Base-by-base conservation (phyloP, 148 eudicot genomes). In the Arbutus unedo region DNA sequence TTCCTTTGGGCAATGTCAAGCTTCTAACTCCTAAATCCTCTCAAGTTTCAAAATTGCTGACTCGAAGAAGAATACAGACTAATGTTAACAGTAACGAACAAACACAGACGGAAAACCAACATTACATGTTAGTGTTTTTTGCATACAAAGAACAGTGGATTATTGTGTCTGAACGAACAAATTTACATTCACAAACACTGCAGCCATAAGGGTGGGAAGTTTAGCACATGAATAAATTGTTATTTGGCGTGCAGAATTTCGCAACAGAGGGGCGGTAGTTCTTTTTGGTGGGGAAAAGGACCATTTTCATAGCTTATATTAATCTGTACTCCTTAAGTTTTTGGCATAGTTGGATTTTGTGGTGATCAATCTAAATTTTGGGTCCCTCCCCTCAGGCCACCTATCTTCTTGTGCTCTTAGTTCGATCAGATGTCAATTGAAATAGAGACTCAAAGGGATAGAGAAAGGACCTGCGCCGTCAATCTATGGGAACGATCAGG, bases 31-130 rank as follows among this genome's bases (percentile, higher is more conserved):
- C 74, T 31, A 38, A 41, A 70, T 43, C 49, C 47, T 78, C 80
- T 78, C 67, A 78, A 41, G 49, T 31, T 41, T 41, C 19, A 77
- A 54, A 18, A 56, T 2, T 15, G 57, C 21, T 55, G 41, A 77
- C 25, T 19, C 16, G 49, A 59, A 23, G 19, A 54, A 56, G 79
- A 53, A 21, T 31, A 21, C 21, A 60, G 31, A 23, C 11, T 16
- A 79, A 49, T 11, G 74, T 13, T 23, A 76, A n/a, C 64, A 47
- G 31, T 44, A 43, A 60, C 43, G 10, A 78, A 55, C 13, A 14
- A 66, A 80, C n/a, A 43, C 43, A 70, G 18, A 71, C 50, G 41
- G 44, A 43, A n/a, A 73, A 73, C 51, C 76, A 73, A n/a, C 19
- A 43, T 45, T 44, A 9, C 25, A 19, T 8, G 53, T 73, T 45